Base-by-base conservation (phyloP, 2,329 filamentous ascomycete species). In the Phialemonium atrogriseum region DNA sequence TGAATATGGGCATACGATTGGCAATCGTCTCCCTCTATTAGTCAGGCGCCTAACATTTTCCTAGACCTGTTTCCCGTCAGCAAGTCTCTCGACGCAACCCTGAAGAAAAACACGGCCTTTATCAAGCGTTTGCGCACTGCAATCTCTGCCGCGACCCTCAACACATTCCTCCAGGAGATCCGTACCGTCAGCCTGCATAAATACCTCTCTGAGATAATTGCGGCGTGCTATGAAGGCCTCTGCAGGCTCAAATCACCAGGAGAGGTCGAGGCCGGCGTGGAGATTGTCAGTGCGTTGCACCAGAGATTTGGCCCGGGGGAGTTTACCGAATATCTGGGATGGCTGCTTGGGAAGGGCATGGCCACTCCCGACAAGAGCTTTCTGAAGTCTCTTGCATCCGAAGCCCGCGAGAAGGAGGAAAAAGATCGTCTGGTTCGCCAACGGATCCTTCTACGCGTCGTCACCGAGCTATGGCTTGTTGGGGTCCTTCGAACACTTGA, bases 101-200 rank as follows among this genome's bases (percentile, higher is more conserved):
- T 96, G 57, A 95, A 94, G 65, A 96, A 95, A 68, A 96, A 96
- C 50, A 96, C 89, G 4, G 87, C 88, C 44, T 95, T 96, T 58
- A 96, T 96, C 54, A 95, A 94, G 62, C 85, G 89, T 50, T 70
- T 96, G 34, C 84, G 89, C 47, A 95, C 89, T 36, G 84, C 86
- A 38, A 80, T 96, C 41, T 88, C 83, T 41, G 64, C 84, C 29
- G 70, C 86, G 35, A 84, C 83, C 34, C 77, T 88, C 33, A 68
- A 74, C 44, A 91, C 86, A 37, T 94, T 96, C 59, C 64, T 94
- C 28, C 78, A 89, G 54, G 89, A 96, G 54, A 88, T 94, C 48
- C 80, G 83, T 48, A 84, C 85, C 16, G 70, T 96, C 17, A 95
- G 88, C 45, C 72, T 96, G 30, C 85, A 89, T 69, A 95, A 94